These are phyloP conservation scores for Chondrostereum purpureum DNA, from an alignment of 1,284 basidiomycete genomes.

Conservation along the genomic window DNA sequence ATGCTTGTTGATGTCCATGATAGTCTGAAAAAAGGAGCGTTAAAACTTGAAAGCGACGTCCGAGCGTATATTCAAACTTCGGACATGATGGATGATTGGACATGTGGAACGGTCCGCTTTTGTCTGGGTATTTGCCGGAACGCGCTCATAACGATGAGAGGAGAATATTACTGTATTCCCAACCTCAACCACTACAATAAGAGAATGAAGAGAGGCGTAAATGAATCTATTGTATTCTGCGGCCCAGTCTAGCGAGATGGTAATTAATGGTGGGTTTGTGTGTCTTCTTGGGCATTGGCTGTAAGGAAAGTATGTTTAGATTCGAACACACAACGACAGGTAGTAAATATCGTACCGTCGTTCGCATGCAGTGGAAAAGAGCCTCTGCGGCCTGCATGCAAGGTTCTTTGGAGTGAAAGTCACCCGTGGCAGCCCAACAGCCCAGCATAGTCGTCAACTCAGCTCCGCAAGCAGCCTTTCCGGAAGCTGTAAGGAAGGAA, in stretches of 20 bases:
- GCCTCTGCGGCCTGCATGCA: constrained; percentile 66
- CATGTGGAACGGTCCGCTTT: too few species aligned
- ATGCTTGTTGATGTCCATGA: constrained; percentile 23
- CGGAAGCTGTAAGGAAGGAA: constrained; percentile 30
- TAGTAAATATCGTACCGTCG: constrained; percentile 51
- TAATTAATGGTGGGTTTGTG: constrained; percentile 79
- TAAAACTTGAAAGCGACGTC: too few species aligned
- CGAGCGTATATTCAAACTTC: too few species aligned
- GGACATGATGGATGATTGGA: too few species aligned
- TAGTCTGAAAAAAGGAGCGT: not conserved
- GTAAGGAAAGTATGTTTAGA: constrained; percentile 11
- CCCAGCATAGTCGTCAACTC: constrained; percentile 81
- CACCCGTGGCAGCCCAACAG: constrained; percentile 85
- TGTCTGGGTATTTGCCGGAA: too few species aligned
- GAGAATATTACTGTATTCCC: too few species aligned
- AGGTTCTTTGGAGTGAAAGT: constrained; percentile 53
- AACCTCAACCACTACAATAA: too few species aligned
- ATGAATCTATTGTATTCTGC: constrained; percentile 53
- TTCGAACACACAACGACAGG: constrained; percentile 5
- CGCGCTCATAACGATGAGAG: too few species aligned
- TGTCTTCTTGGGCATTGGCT: constrained; percentile 59
- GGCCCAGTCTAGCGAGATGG: constrained; percentile 72
- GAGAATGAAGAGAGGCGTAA: constrained; percentile 3
- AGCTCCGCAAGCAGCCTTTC: constrained; percentile 61
- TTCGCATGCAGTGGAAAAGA: constrained; percentile 84